A percentile compares a stretch with the other conserved stretches of the same genome.
Evolutionary conservation across 305 asterid species (phyloP).

Genomic region (Solanum hybrid): DNA sequence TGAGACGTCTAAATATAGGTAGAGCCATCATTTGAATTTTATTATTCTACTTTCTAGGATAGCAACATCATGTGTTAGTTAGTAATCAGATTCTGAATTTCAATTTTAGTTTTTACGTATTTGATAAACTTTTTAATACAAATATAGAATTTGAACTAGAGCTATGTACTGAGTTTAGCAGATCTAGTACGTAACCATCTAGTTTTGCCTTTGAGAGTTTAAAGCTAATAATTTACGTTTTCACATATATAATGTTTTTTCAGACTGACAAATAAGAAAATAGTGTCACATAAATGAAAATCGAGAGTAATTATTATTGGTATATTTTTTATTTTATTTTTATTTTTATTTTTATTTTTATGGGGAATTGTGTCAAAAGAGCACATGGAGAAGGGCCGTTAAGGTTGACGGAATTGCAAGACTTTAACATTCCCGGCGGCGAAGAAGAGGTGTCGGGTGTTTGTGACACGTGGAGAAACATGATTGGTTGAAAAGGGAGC

Average conservation of each 20-base stretch:
- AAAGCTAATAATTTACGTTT: background rate
- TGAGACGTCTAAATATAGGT: background rate
- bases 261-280: background rate
- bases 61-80: background rate
- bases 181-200: background rate
- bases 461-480: constrained; percentile 25
- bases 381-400: constrained; percentile 44
- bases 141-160: background rate
- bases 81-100: background rate
- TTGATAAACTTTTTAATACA: background rate
- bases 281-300: background rate
- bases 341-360: background rate
- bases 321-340: too few relatives aligned
- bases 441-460: constrained; percentile 54
- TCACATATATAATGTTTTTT: too few relatives aligned
- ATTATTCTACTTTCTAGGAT: background rate
- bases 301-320: background rate
- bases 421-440: constrained; percentile 44
- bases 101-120: background rate
- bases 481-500: constrained; percentile 34
- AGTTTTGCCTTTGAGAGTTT: background rate
- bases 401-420: constrained; percentile 27
- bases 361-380: background rate
- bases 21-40: background rate
- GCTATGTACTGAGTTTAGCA: background rate